Conservation (phyloP, 768 basidiomycete species). For the Leccinellum albellum region DNA sequence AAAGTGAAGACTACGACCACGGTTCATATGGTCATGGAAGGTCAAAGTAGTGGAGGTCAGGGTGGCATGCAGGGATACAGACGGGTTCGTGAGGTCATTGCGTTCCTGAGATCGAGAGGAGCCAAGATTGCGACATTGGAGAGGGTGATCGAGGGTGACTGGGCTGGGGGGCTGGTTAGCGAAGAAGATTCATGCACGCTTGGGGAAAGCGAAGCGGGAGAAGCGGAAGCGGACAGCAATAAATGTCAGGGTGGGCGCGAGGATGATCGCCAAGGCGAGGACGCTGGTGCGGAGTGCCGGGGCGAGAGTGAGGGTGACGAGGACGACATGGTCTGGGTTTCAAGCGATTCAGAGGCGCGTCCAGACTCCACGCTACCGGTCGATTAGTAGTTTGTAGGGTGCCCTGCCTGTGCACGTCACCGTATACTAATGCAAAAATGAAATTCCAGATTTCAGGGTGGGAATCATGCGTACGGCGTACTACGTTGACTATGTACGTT, state of each 20-base stretch:
- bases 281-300: neutral
- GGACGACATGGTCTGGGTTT: slow-evolving; percentile 33
- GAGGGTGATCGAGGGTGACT: slow-evolving; percentile 52
- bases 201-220: slow-evolving; percentile 20
- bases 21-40: slow-evolving; percentile 17
- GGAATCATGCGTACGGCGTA: neutral
- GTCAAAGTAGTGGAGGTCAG: neutral
- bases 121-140: slow-evolving; percentile 61
- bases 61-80: slow-evolving; percentile 49
- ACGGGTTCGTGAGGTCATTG: slow-evolving; percentile 65
- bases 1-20: slow-evolving; percentile 17
- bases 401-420: slow-evolving; percentile 12
- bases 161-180: slow-evolving; percentile 62
- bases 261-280: neutral
- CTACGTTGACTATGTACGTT: neutral
- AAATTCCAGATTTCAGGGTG: neutral
- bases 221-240: slow-evolving; percentile 9
- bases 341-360: slow-evolving; percentile 7
- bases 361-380: neutral
- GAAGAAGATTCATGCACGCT: slow-evolving; percentile 37
- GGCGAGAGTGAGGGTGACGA: slow-evolving; percentile 21
- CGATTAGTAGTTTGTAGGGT: slow-evolving; percentile 2
- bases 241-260: neutral
- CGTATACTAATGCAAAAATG: neutral
- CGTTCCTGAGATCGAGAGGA: slow-evolving; percentile 65